These are phyloP conservation scores for Quercus dentata DNA, from an alignment of 306 rosid genomes.

Conservation along the genomic window DNA sequence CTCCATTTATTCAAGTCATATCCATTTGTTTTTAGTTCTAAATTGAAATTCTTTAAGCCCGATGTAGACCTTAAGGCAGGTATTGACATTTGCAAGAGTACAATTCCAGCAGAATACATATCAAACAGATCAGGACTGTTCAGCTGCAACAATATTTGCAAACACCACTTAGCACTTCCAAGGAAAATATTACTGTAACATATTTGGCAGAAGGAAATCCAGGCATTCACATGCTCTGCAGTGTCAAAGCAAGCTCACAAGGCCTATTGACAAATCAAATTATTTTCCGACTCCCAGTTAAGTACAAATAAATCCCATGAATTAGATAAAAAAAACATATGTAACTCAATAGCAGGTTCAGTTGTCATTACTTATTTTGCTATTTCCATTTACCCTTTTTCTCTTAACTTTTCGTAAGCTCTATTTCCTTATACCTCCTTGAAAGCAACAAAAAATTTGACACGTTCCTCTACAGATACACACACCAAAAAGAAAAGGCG, in stretches of 20 bases:
- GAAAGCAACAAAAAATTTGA: background rate
- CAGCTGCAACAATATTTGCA: constrained; percentile 56
- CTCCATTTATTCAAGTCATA: constrained; percentile 85
- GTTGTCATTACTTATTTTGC: background rate
- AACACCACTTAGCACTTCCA: constrained; percentile 27
- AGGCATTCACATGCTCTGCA: constrained; percentile 4
- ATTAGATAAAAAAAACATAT: background rate
- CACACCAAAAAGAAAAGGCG: constrained; percentile 10
- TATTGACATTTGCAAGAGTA: constrained; percentile 90
- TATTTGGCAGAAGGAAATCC: background rate
- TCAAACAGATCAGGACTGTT: constrained; percentile 96
- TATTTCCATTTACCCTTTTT: background rate
- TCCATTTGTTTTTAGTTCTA: constrained; percentile 58
- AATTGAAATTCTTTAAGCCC: constrained; percentile 82
- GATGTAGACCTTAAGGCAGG: constrained; percentile 72
- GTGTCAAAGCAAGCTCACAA: constrained; percentile 10
- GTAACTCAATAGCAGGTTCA: background rate
- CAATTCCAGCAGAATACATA: constrained; percentile 95
- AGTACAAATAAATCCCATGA: background rate
- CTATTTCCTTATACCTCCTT: background rate
- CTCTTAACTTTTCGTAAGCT: too few relatives aligned
- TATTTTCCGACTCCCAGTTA: background rate
- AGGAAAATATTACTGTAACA: background rate
- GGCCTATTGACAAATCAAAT: background rate
- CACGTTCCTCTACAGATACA: background rate